Conservation (phyloP, 768 basidiomycete genomes). For the Russula sp. region DNA sequence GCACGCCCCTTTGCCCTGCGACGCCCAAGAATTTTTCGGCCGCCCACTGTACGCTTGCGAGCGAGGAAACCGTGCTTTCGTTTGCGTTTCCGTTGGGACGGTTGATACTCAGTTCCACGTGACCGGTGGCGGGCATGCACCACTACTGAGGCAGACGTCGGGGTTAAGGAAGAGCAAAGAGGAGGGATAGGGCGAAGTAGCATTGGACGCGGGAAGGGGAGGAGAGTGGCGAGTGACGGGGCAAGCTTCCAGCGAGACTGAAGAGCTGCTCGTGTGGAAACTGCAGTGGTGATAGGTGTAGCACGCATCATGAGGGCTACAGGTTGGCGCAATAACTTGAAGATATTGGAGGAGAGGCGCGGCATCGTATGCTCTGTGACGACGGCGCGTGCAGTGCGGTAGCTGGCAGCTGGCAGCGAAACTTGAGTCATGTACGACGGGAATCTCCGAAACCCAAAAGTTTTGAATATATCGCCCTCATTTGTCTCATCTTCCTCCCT, state of each 20-base stretch:
- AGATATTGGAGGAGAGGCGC: neutral
- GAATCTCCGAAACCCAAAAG: conserved; percentile 21
- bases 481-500: too few species aligned
- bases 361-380: conserved; percentile 6
- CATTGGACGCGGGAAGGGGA: conserved; percentile 5
- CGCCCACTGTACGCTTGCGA: conserved; percentile 57
- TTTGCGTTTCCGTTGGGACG: conserved; percentile 90
- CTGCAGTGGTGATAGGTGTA: neutral
- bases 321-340: conserved; percentile 1
- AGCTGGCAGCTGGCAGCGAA: neutral
- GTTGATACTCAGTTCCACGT: conserved; percentile 90
- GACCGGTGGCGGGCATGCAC: conserved; percentile 56
- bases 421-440: neutral
- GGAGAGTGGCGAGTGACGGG: neutral
- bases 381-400: neutral
- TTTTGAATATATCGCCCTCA: neutral
- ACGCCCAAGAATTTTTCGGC: conserved; percentile 63
- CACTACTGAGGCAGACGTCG: conserved; percentile 18
- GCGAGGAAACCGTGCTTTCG: conserved; percentile 88
- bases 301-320: neutral
- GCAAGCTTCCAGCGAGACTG: neutral
- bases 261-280: neutral
- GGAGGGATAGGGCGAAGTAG: conserved; percentile 4
- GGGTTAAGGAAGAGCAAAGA: neutral
- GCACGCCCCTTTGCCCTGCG: conserved; percentile 70